Evolutionary conservation across 805 yeast genomes (phyloP).

Genomic region (Komagataella populi): DNA sequence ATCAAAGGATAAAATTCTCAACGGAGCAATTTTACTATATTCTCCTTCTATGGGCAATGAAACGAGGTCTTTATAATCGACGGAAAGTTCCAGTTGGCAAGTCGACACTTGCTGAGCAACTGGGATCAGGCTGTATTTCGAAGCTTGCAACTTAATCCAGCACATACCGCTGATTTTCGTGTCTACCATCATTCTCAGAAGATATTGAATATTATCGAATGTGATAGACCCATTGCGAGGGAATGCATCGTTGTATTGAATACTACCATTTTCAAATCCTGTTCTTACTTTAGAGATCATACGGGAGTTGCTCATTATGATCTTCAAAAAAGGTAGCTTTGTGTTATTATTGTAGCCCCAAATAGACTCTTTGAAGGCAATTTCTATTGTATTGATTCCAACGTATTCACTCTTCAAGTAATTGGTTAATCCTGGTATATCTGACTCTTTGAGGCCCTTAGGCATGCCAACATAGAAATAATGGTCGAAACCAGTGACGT

Average conservation of each 20-base stretch:
- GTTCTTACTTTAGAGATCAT: slow-evolving; percentile 57
- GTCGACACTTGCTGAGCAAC: slow-evolving; percentile 36
- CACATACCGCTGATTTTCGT: slow-evolving; percentile 92
- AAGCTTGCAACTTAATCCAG: slow-evolving; percentile 83
- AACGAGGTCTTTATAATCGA: slow-evolving; percentile 54
- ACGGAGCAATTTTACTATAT: slow-evolving; percentile 87
- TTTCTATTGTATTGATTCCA: slow-evolving; percentile 53
- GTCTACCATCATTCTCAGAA: slow-evolving; percentile 83
- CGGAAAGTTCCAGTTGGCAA: slow-evolving; percentile 74
- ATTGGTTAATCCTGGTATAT: slow-evolving; percentile 18
- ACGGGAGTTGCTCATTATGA: slow-evolving; percentile 52
- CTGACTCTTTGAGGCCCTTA: slow-evolving; percentile 46
- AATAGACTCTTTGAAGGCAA: slow-evolving; percentile 65
- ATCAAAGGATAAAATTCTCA: slow-evolving; percentile 88
- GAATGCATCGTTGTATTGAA: slow-evolving; percentile 51
- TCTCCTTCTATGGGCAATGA: slow-evolving; percentile 88
- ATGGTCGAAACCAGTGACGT: slow-evolving; percentile 79
- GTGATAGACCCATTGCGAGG: slow-evolving; percentile 50
- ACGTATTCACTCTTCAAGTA: slow-evolving; percentile 29
- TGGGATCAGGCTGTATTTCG: slow-evolving; percentile 41
- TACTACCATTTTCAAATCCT: slow-evolving; percentile 74
- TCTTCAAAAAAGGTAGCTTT: slow-evolving; percentile 67
- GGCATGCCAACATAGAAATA: slow-evolving; percentile 92
- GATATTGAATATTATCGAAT: slow-evolving; percentile 81
- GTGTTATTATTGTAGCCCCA: slow-evolving; percentile 87